Evolutionary conservation across 768 basidiomycete species (phyloP).

Genomic region (Suillus tomentosus): DNA sequence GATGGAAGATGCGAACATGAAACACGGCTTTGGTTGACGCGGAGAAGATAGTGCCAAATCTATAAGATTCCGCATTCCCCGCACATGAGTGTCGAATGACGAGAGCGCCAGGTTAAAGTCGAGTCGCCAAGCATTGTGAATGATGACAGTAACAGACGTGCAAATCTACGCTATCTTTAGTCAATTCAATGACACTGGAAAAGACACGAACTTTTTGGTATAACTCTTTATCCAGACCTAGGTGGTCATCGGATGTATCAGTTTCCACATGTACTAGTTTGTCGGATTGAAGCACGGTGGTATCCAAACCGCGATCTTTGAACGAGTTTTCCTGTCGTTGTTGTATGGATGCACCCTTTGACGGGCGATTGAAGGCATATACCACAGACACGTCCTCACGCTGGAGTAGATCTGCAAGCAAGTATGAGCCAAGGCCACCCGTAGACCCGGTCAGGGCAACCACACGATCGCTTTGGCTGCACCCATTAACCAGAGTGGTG

Average conservation of each 20-base stretch:
- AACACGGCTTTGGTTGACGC: constrained; percentile 28
- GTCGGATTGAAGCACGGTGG: constrained; percentile 24
- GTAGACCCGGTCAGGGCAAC: constrained; percentile 44
- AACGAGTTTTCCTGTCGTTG: constrained; percentile 33
- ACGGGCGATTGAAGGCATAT: constrained; percentile 37
- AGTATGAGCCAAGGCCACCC: constrained; percentile 40
- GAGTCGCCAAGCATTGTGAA: constrained; percentile 49
- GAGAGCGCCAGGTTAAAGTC: constrained; percentile 44
- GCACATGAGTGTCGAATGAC: constrained; percentile 45
- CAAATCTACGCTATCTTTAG: constrained; percentile 28
- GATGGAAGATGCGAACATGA: constrained; percentile 45
- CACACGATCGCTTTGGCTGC: constrained; percentile 15
- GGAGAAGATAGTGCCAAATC: constrained; percentile 34
- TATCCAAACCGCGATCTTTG: constrained; percentile 33
- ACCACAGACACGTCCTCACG: constrained; percentile 27
- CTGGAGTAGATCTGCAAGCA: constrained; percentile 33
- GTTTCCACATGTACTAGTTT: constrained; percentile 40
- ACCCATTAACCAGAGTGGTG: not conserved
- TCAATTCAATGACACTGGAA: not conserved
- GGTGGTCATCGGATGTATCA: constrained; percentile 26
- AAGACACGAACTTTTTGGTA: constrained; percentile 20
- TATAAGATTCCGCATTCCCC: constrained; percentile 38
- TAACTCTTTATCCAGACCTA: constrained; percentile 30
- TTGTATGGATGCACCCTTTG: constrained; percentile 18
- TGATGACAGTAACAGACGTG: constrained; percentile 35